Conservation (phyloP, 164 flowering plant genomes). For the Cinnamomum micranthum region DNA sequence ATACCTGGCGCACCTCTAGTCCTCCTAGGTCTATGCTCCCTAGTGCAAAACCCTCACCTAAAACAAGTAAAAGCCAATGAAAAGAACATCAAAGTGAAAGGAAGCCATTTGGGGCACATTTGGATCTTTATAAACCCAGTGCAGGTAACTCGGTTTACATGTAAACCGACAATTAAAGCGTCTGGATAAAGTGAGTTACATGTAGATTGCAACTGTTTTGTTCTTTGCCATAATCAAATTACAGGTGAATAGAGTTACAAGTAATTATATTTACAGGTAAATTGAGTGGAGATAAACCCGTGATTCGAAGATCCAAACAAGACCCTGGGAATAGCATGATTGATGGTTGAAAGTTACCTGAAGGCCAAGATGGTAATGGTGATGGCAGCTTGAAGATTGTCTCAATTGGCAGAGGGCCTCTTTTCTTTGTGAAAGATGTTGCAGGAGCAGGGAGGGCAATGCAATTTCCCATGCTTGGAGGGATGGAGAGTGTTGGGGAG, state of each 20-base stretch:
- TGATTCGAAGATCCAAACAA: too few species aligned
- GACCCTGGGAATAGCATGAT: too few species aligned
- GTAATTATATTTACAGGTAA: too few species aligned
- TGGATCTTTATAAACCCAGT: too few species aligned
- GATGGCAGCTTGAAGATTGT: slow-evolving; percentile 54
- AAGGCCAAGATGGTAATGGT: slow-evolving; percentile 47
- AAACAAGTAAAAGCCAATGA: not conserved
- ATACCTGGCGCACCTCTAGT: slow-evolving; percentile 41
- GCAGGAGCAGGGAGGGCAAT: not conserved
- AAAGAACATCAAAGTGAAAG: not conserved
- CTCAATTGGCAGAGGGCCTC: slow-evolving; percentile 29
- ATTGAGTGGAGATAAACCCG: too few species aligned
- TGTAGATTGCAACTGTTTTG: not conserved
- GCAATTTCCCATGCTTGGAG: slow-evolving; percentile 5
- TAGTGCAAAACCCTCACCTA: slow-evolving; percentile 63
- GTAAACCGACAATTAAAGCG: not conserved
- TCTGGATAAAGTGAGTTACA: not conserved
- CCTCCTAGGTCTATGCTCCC: slow-evolving; percentile 75
- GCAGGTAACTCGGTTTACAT: not conserved
- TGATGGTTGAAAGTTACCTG: slow-evolving; percentile 23
- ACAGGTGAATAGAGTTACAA: too few species aligned
- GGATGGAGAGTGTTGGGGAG: slow-evolving; percentile 1
- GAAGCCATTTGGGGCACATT: not conserved
- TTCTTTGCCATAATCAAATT: too few species aligned
- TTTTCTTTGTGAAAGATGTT: not conserved